phyloP scores from a whole-genome alignment of 805 yeast species.

The Sporopachydermia lactativora region DNA sequence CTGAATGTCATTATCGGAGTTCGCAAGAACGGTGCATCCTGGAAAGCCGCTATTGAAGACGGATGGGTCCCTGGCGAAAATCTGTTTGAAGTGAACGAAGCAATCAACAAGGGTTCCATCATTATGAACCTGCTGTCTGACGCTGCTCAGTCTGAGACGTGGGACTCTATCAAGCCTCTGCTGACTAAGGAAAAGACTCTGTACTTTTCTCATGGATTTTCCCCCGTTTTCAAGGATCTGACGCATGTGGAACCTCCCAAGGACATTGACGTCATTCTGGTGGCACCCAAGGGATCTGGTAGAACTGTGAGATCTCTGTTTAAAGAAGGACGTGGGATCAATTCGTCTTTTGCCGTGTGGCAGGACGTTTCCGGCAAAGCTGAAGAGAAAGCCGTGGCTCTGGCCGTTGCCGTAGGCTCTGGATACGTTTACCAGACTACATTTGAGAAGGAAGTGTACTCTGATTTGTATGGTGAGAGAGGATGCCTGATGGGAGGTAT shows the following conservation, averaged over 20 bases:
- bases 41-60: slow-evolving; percentile 99
- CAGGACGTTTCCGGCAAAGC: slow-evolving; percentile 98
- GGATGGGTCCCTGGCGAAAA: slow-evolving; percentile 99
- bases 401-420: slow-evolving; percentile 98
- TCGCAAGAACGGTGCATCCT: slow-evolving; percentile 95
- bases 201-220: slow-evolving; percentile 99
- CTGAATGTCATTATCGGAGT: slow-evolving; percentile 96
- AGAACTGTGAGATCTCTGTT: slow-evolving; percentile 98
- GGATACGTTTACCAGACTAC: slow-evolving; percentile 99
- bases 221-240: slow-evolving; percentile 96
- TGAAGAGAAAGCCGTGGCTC: slow-evolving; percentile 96
- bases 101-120: slow-evolving; percentile 81
- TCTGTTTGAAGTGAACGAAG: slow-evolving; percentile 90
- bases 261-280: slow-evolving; percentile 92
- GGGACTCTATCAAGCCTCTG: slow-evolving; percentile 77
- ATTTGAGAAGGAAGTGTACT: slow-evolving; percentile 97
- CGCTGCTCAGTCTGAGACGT: slow-evolving; percentile 99
- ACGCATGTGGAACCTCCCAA: slow-evolving; percentile 93
- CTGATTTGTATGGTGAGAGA: slow-evolving; percentile 99
- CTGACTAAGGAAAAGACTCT: slow-evolving; percentile 95
- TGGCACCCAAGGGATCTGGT: slow-evolving; percentile 99
- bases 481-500: slow-evolving; percentile 99
- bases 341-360: slow-evolving; percentile 99
- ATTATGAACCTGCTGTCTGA: slow-evolving; percentile 97
- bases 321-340: slow-evolving; percentile 99